Evolutionary conservation across 805 yeast species (phyloP).

Genomic region (Saccharomycopsis lassenensis): DNA sequence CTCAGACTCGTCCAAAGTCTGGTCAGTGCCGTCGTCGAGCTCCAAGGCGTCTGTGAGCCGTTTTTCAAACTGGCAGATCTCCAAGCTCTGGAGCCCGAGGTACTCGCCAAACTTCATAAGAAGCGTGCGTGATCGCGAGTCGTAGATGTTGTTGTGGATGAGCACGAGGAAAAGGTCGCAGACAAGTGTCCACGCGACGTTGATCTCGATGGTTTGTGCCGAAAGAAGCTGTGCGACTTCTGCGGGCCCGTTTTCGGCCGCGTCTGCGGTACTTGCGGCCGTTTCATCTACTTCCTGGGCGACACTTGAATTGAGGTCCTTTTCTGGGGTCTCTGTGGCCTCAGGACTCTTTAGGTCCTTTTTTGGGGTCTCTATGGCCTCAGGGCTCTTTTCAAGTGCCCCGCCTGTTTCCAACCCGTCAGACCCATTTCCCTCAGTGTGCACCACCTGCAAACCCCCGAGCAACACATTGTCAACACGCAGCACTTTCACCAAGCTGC

Average conservation of each 20-base stretch:
- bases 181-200: conserved; percentile 84
- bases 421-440: too few relatives aligned
- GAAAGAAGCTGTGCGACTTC: too few relatives aligned
- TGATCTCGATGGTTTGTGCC: conserved; percentile 47
- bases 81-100: conserved; percentile 50
- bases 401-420: too few relatives aligned
- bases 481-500: conserved; percentile 43
- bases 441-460: too few relatives aligned
- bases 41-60: conserved; percentile 85
- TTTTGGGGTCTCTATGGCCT: too few relatives aligned
- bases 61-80: conserved; percentile 80
- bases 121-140: conserved; percentile 78
- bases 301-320: background rate
- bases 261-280: conserved; percentile 20
- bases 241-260: too few relatives aligned
- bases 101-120: conserved; percentile 54
- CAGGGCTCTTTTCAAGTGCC: too few relatives aligned
- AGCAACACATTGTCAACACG: too few relatives aligned
- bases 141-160: conserved; percentile 77
- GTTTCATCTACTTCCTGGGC: background rate
- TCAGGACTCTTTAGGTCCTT: too few relatives aligned
- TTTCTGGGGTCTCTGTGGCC: too few relatives aligned
- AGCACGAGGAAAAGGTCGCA: conserved; percentile 82
- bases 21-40: conserved; percentile 71
- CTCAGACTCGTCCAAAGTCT: conserved; percentile 61